These are phyloP conservation scores for Apiotrichum brassicae DNA, from an alignment of 1,284 basidiomycete species.

Conservation along the genomic window DNA sequence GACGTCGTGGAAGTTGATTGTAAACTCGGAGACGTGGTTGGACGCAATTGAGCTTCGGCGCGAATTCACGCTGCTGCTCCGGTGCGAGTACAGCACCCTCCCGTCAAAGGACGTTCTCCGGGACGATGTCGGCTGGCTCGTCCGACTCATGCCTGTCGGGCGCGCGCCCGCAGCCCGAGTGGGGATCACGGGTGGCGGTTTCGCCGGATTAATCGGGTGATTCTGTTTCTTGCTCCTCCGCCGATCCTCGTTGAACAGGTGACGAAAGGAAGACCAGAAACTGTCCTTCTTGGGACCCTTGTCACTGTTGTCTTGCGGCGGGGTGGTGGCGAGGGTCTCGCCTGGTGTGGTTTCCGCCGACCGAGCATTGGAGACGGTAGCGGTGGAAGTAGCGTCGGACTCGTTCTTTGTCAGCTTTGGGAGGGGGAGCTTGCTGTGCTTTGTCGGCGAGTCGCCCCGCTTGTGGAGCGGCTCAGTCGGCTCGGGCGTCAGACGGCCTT, in stretches of 20 bases:
- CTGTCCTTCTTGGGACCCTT: conserved; percentile 39
- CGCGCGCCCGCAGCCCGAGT: conserved; percentile 31
- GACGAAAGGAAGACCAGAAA: conserved; percentile 48
- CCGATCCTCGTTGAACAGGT: conserved; percentile 49
- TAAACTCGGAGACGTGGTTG: conserved; percentile 25
- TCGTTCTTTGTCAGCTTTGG: conserved; percentile 26
- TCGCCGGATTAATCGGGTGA: background rate
- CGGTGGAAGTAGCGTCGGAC: conserved; percentile 11
- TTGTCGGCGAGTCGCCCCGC: conserved; percentile 32
- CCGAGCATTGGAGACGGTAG: background rate
- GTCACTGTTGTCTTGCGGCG: background rate
- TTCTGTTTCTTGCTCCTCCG: conserved; percentile 41
- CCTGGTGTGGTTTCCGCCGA: background rate
- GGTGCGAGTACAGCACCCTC: conserved; percentile 35
- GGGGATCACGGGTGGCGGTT: conserved; percentile 24
- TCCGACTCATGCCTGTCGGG: conserved; percentile 23
- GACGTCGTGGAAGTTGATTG: conserved; percentile 28
- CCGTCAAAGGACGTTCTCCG: conserved; percentile 33
- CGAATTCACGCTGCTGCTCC: conserved; percentile 46
- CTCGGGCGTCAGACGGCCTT: background rate
- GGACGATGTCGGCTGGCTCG: conserved; percentile 16
- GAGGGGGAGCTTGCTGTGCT: conserved; percentile 6
- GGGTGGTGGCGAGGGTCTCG: background rate
- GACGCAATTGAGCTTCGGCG: conserved; percentile 44
- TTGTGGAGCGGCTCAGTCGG: background rate